Evolutionary conservation across 306 rosid genomes (phyloP), one percentile per base, ranked within the genome.

Genomic region (Cicer cuneatum): DNA sequence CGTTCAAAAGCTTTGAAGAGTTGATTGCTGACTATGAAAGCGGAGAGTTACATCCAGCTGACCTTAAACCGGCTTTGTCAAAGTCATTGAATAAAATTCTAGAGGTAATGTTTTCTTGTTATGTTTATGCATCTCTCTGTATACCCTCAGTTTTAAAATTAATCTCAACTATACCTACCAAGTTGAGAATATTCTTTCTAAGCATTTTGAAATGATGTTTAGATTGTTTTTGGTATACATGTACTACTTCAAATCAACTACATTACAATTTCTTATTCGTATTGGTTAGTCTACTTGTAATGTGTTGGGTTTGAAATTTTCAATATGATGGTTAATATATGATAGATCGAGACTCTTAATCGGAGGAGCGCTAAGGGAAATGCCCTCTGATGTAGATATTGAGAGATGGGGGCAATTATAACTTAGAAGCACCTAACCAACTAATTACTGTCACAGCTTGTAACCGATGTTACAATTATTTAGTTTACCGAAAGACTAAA

Each of bases 41-140:
- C 13, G 97, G 94, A 60, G 81, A 69, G 61, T 80, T 89, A 33
- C 97, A 91, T 85, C 98, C 91, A 33, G 91, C 77, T 41, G 97
- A 93, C 72, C 91, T 88, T 11, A 91, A 91, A 82, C 90, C 88
- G 19, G 88, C 96, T 49, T 73, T 93, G 78, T 63, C 94, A 7
- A 89, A 89, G 85, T 84, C 92, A 13, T 77, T 93, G 86, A 93
- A 89, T 64, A 87, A 74, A 75, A 91, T 89, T 77, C 82, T 93
- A 19, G 92, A 89, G 94, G 97, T 91, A 69, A 42, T 69, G 15
- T 83, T 74, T 80, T 56, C 57, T 7, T 48, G 66, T 45, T 45
- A 29, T 62, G 63, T 71, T 71, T 67, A 39, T 73, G 58, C 70
- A 19, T 52, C 70, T 57, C 10, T 4, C 39, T 12, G 13, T 0